Evolutionary conservation across 352 stramenopile species (phyloP).

Genomic region (Globisporangium spinosum): DNA sequence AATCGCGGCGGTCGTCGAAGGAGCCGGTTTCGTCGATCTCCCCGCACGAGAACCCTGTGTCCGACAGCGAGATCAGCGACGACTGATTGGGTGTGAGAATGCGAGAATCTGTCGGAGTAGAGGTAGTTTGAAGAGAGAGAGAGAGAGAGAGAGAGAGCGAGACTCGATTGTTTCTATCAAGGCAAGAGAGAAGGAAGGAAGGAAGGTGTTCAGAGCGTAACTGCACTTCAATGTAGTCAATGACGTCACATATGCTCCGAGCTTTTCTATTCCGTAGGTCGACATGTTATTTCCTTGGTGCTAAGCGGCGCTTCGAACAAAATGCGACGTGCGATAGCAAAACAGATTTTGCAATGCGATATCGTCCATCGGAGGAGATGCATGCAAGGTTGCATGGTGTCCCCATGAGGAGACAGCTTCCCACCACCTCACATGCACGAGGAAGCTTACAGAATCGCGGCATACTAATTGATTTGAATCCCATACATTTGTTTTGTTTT

Average conservation of each 20-base stretch:
- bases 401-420: too few relatives aligned
- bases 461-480: background rate
- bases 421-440: too few relatives aligned
- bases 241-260: background rate
- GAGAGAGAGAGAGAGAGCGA: background rate
- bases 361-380: too few relatives aligned
- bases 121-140: background rate
- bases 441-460: too few relatives aligned
- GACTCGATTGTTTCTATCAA: background rate
- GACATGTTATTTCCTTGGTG: too few relatives aligned
- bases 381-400: too few relatives aligned
- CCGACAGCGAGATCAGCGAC: slow-evolving; percentile 15
- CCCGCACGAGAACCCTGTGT: slow-evolving; percentile 18
- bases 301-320: too few relatives aligned
- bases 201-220: background rate
- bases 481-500: background rate
- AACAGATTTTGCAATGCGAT: too few relatives aligned
- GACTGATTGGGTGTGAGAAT: background rate
- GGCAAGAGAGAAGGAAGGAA: background rate
- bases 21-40: slow-evolving; percentile 15
- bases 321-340: too few relatives aligned
- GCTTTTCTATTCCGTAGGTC: background rate
- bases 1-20: slow-evolving; percentile 12
- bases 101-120: background rate
- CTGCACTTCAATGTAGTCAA: background rate